Base-by-base conservation (phyloP, 495 filamentous ascomycete species). In the Talaromyces proteolyticus region DNA sequence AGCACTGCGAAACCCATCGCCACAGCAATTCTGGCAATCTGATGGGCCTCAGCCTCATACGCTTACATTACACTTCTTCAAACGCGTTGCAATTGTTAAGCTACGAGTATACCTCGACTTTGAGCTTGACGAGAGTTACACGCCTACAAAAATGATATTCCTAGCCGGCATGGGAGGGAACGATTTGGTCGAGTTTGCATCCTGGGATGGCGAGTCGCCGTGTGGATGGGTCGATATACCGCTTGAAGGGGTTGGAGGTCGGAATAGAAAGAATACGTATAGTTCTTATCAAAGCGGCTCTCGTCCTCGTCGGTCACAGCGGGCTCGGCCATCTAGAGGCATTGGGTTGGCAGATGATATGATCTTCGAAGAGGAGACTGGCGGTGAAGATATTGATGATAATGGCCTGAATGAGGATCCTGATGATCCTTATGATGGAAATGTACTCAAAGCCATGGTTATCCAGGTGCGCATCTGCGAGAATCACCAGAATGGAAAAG, bases 401-500 rank as follows among this genome's bases (percentile, higher is more conserved):
- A 76, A 77, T 1, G 59, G 44, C 18, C 66, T 62, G 12, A 57
- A 65, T 16, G 42, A 51, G 1, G 59, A 55, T 39, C 52, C 54
- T 1, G 55, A 61, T 36, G 62, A 73, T 42, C 56, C 64, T 3
- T 70, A 70, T 40, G 77, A 81, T 21, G 84, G 81, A 0, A 82
- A 82, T 63, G 86, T 89, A 6, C 78, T 96, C 23, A 80, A 88
- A 53, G 88, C 85, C 29, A 94, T 87, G 70, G 79, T 97, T 40
- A 74, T 96, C 11, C 90, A 96, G 64, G 82, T 97, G 45, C 79
- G 81, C 44, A 78, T 98, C 54, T 77, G 89, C 50, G 94, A 96
- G 70, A 98, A 98, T 57, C 93, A 98, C 68, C 93, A 98, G 73
- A 98, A 98, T 65, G 93, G 93, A 49, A 98, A 98, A 63, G 93